phyloP scores from a whole-genome alignment of 371 early-diverging fungal genomes.

The Mucor irregularis region DNA sequence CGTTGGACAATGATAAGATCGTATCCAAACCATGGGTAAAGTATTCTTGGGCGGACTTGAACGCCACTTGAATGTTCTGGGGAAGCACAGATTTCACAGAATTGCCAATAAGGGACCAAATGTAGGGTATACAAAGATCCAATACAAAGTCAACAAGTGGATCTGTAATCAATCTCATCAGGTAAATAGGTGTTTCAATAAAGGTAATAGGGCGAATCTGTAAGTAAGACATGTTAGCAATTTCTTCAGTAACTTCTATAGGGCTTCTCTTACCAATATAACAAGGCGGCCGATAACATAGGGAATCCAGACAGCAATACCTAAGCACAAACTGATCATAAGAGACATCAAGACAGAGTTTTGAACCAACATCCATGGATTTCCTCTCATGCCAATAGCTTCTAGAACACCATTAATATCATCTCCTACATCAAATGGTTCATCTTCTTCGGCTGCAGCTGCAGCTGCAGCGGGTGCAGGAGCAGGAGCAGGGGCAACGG shows the following conservation, averaged over 20 bases:
- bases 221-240: neutral
- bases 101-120: constrained; percentile 27
- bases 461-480: neutral
- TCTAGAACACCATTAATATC: constrained; percentile 81
- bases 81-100: constrained; percentile 7
- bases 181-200: constrained; percentile 44
- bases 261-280: constrained; percentile 31
- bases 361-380: constrained; percentile 68
- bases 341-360: constrained; percentile 74
- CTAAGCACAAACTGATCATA: constrained; percentile 68
- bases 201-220: constrained; percentile 49
- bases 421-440: constrained; percentile 46
- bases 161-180: constrained; percentile 51
- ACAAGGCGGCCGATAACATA: constrained; percentile 62
- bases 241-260: neutral
- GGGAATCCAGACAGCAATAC: constrained; percentile 74
- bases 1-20: neutral
- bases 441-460: constrained; percentile 24
- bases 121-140: constrained; percentile 36
- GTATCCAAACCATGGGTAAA: neutral
- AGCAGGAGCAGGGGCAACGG: neutral
- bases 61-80: neutral
- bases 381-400: constrained; percentile 86
- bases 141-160: constrained; percentile 53
- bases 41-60: constrained; percentile 1